Base-by-base conservation (phyloP, 148 eudicot genomes). In the Diospyros lotus region DNA sequence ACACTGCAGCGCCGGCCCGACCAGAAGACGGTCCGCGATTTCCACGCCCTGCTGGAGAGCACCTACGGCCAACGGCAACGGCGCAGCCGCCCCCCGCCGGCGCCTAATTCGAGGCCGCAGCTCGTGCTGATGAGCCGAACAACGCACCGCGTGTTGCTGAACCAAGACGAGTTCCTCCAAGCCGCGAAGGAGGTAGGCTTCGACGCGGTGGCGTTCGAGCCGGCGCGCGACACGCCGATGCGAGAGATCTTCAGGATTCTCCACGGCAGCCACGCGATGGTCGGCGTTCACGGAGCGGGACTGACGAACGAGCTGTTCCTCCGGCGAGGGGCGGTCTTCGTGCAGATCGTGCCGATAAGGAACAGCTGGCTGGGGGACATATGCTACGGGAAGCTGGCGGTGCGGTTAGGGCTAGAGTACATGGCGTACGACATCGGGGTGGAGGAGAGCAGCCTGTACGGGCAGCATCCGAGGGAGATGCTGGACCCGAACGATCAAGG, bases 221-320 rank as follows among this genome's bases (percentile, higher is more conserved):
- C 90, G 5, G 74, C 77, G 1, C 75, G 53, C 5, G 75, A 72
- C 28, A 85, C 88, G 0, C 82, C 82, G 60, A 72, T 85, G 9
- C 77, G 79, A 3, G 88, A 85, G 10, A 80, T 81, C 13, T 87
- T 83, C 15, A 68, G 81, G 62, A 68, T 83, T 6, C 77, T 86
- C 15, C 74, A 86, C 13, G 68, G 77, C 1, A 83, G 86, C 59
- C 88, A 86, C 15, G 88, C 80, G 2, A 55, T 86, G 76, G 75
- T 86, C 74, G 88, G 88, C 0, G 88, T 83, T 5, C 88, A 86
- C 17, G 86, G 88, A 4, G 88, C 88, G 0, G 88, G 86, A 2
- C 78, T 86, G 0, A 86, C 88, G 1, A 85, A 86, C 78, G 81
- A 83, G 13, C 66, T 86, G 38, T 86, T 86, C 73, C 84, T 86